Percentiles rank a stretch among this genome's conserved stretches.
These are phyloP conservation scores for Tricholomella constricta DNA, from an alignment of 768 basidiomycete species.

Conservation along the genomic window DNA sequence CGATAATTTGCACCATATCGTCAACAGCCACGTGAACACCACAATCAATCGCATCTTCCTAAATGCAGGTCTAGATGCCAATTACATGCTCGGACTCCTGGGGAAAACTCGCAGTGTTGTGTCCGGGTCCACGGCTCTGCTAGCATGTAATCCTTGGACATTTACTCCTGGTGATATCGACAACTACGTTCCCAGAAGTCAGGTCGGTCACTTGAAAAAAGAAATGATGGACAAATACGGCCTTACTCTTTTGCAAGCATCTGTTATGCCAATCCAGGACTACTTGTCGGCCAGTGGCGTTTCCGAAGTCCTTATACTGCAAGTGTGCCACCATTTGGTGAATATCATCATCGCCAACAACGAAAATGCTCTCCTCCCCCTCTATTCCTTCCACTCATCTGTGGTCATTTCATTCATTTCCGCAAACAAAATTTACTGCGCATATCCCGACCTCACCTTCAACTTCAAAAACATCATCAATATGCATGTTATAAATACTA, in stretches of 20 bases:
- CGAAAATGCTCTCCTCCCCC: neutral
- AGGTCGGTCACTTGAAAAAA: neutral
- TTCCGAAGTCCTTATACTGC: neutral
- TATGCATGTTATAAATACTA: too few species aligned
- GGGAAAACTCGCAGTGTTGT: slow-evolving; percentile 4
- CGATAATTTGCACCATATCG: too few species aligned
- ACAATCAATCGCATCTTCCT: too few species aligned
- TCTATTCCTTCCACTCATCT: neutral
- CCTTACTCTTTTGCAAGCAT: neutral
- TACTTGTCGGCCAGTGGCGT: neutral
- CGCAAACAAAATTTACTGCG: neutral
- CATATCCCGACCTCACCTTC: slow-evolving; percentile 3
- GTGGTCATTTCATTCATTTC: neutral
- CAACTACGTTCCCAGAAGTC: neutral
- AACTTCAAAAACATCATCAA: too few species aligned
- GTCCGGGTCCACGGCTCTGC: neutral
- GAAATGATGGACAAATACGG: neutral
- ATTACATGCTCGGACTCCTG: too few species aligned
- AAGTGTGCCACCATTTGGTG: too few species aligned
- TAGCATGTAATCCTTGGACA: neutral
- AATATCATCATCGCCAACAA: neutral
- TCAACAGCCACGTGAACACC: too few species aligned
- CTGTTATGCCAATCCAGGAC: too few species aligned
- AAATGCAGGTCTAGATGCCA: too few species aligned
- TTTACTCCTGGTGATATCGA: neutral